Base-by-base conservation (phyloP, 208 protist species). In the Endotrypanum monterogeii region DNA sequence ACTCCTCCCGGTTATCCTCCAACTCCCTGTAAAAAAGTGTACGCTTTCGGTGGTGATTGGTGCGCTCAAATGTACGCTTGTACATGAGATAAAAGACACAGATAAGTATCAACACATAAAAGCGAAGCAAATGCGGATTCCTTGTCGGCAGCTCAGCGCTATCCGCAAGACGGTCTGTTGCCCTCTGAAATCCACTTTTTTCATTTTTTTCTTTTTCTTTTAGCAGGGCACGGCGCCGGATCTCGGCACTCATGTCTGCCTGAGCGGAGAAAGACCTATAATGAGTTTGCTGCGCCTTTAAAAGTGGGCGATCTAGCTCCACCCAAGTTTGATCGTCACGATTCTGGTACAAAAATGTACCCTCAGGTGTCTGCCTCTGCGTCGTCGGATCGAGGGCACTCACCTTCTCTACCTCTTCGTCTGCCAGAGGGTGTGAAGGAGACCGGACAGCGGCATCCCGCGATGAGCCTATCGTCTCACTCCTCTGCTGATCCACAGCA, bases 291-390 rank as follows among this genome's bases (percentile, higher is more conserved):
- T 87, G 71, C n/a, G 83, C 82, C 11, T 74, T 71, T 48, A 94
- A 69, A 58, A 96, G 79, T 4, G 87, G 88, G 0, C 78, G 67
- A 39, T 92, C 80, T 35, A 96, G 84, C 75, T 89, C 81, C 35
- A 93, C 87, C 89, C 91, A 96, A n/a, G 58, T 86, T 20, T 87
- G 80, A 52, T 93, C 85, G 66, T 94, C 89, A 28, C 91, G 85
- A 67, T 80, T 93, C 51, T 96, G 88, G 51, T 96, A 96, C 76
- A 92, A 75, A 57, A 88, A 96, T 68, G 83, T 89, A 12, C 91
- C 91, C 3, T 55, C 58, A 0, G 87, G 89, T 7, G 87, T 93
- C 25, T 79, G 78, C 5, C 91, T 85, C 76, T 96, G 88, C 63
- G 91, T 94, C 1, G 82, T 6, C 3, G 89, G 86, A 56, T 96